Conservation (phyloP, 192 early-diverging fungal genomes). For the Entrophospora sp. region DNA sequence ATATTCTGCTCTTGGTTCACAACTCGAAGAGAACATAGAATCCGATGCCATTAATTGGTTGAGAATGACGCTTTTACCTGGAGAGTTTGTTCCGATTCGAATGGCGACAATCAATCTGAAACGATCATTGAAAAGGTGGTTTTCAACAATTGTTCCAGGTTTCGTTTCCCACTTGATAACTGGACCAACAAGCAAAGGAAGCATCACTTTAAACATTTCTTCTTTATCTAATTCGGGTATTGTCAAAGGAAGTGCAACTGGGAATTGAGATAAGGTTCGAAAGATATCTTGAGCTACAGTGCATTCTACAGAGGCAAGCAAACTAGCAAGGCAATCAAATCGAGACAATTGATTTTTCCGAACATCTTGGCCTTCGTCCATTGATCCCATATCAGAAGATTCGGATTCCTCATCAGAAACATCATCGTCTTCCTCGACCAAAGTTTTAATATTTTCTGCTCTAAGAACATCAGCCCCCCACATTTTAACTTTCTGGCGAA, state of each 20-base stretch:
- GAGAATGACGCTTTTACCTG: slow-evolving; percentile 13
- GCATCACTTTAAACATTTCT: slow-evolving; percentile 9
- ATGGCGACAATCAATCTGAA: slow-evolving; percentile 13
- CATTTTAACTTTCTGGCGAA: slow-evolving; percentile 19
- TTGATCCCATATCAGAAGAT: background rate
- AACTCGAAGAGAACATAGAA: slow-evolving; percentile 10
- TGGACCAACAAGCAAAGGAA: slow-evolving; percentile 4
- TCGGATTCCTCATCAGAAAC: background rate
- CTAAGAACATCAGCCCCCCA: slow-evolving; percentile 14
- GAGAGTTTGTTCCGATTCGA: slow-evolving; percentile 4
- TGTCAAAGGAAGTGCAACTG: slow-evolving; percentile 13
- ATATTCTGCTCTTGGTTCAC: slow-evolving; percentile 15
- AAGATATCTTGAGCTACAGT: slow-evolving; percentile 19
- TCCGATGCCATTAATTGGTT: slow-evolving; percentile 17
- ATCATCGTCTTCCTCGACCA: background rate
- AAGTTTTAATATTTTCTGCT: slow-evolving; percentile 12
- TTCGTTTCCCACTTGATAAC: slow-evolving; percentile 12
- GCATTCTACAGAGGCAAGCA: slow-evolving; percentile 3
- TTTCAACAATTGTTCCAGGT: slow-evolving; percentile 17
- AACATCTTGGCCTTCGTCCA: background rate
- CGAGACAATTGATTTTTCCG: slow-evolving; percentile 4
- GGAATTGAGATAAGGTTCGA: slow-evolving; percentile 17
- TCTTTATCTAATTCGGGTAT: slow-evolving; percentile 12
- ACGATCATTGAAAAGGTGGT: slow-evolving; percentile 9
- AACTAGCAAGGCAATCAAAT: slow-evolving; percentile 13